These are phyloP conservation scores for Hypoxylon perforatum DNA, from an alignment of 495 filamentous ascomycete genomes.

Conservation along the genomic window DNA sequence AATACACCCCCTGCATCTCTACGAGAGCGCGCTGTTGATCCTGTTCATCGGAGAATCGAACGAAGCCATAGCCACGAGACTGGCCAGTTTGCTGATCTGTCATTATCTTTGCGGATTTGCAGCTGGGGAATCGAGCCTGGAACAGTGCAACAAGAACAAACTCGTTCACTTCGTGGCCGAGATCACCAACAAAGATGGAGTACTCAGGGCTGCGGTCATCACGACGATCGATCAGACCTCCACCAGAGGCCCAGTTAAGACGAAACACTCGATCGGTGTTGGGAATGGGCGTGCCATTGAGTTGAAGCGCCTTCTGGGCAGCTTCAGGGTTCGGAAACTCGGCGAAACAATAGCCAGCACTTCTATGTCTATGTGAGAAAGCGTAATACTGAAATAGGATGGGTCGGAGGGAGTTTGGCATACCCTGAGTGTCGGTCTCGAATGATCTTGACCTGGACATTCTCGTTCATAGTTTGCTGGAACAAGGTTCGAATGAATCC, in stretches of 20 bases:
- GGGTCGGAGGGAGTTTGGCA: conserved; percentile 47
- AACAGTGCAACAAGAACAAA: conserved; percentile 97
- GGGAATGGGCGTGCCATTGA: conserved; percentile 92
- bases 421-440: conserved; percentile 99
- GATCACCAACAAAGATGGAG: conserved; percentile 97
- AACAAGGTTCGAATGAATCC: conserved; percentile 96
- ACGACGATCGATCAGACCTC: conserved; percentile 91
- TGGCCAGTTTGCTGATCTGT: conserved; percentile 97
- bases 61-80: conserved; percentile 97
- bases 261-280: conserved; percentile 97
- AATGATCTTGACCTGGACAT: conserved; percentile 99
- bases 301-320: conserved; percentile 85
- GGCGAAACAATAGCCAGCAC: conserved; percentile 98
- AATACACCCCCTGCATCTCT: conserved; percentile 99
- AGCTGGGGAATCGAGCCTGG: conserved; percentile 93
- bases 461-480: conserved; percentile 84
- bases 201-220: conserved; percentile 97
- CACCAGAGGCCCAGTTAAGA: conserved; percentile 98
- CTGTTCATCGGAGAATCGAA: conserved; percentile 91
- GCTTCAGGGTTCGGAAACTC: conserved; percentile 88
- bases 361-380: conserved; percentile 68
- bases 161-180: conserved; percentile 98
- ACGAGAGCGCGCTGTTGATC: conserved; percentile 95
- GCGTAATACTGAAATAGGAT: background rate
- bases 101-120: conserved; percentile 99